Evolutionary conservation across 441 rosid species (phyloP).

Genomic region (Populus hybrid): DNA sequence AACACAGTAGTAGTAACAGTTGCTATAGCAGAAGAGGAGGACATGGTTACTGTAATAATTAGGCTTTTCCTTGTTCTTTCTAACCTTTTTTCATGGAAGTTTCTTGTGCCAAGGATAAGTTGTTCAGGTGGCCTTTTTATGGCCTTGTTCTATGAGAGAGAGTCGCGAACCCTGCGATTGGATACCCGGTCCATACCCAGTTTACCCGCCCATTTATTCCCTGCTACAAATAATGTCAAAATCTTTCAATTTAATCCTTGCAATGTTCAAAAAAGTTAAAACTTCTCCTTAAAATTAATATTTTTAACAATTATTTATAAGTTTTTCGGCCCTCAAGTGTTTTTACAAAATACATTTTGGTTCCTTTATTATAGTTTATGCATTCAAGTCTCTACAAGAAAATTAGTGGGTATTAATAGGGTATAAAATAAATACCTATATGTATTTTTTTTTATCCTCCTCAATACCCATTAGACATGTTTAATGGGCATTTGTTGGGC

Average conservation of each 20-base stretch:
- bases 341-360: not conserved
- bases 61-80: not conserved
- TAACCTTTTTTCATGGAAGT: not conserved
- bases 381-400: not conserved
- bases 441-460: too few species aligned
- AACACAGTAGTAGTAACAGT: slow-evolving; percentile 37
- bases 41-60: slow-evolving; percentile 6
- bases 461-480: too few species aligned
- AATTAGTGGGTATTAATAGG: not conserved
- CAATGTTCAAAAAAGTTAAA: not conserved
- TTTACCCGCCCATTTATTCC: too few species aligned
- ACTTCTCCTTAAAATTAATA: not conserved
- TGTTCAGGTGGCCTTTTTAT: not conserved
- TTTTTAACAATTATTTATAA: not conserved
- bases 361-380: not conserved
- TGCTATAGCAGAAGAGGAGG: slow-evolving; percentile 12
- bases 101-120: not conserved
- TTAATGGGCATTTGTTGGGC: too few species aligned
- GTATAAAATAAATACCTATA: not conserved
- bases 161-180: not conserved
- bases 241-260: not conserved
- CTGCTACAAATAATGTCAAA: not conserved
- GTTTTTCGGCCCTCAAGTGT: not conserved
- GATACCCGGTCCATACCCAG: too few species aligned
- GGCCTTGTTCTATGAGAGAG: not conserved